Percentiles rank a stretch among this genome's conserved stretches.
phyloP scores from a whole-genome alignment of 2,329 filamentous ascomycete species.

The Didymella sp. region DNA sequence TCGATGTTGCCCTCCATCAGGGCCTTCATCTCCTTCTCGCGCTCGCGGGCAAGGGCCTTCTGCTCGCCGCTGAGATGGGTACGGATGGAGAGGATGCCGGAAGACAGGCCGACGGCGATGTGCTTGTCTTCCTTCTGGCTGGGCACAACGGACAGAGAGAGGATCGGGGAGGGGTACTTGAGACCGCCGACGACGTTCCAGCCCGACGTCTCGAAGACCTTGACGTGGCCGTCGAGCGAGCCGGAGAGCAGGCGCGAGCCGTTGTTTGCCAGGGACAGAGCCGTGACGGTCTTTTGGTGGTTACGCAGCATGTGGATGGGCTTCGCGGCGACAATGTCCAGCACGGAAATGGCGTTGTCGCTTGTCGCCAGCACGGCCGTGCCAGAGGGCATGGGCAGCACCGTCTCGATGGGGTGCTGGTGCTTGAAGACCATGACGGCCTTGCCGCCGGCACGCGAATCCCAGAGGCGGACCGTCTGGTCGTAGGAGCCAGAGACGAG shows the following conservation, averaged over 20 bases:
- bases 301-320: slow-evolving; percentile 87
- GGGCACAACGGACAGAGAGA: slow-evolving; percentile 79
- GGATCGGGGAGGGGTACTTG: slow-evolving; percentile 91
- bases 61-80: slow-evolving; percentile 87
- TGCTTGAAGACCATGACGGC: slow-evolving; percentile 93
- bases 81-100: slow-evolving; percentile 86
- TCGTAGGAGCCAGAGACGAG: slow-evolving; percentile 94
- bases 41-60: slow-evolving; percentile 76
- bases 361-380: slow-evolving; percentile 86
- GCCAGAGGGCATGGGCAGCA: slow-evolving; percentile 85
- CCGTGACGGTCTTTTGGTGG: slow-evolving; percentile 97
- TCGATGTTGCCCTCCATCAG: slow-evolving; percentile 79
- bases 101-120: slow-evolving; percentile 92
- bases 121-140: slow-evolving; percentile 83
- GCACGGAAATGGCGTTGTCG: slow-evolving; percentile 85
- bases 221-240: slow-evolving; percentile 93
- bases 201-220: slow-evolving; percentile 89
- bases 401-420: slow-evolving; percentile 82
- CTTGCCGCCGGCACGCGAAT: slow-evolving; percentile 73
- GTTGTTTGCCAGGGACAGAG: slow-evolving; percentile 80
- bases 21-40: slow-evolving; percentile 84
- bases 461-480: slow-evolving; percentile 91
- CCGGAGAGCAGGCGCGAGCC: slow-evolving; percentile 84
- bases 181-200: slow-evolving; percentile 97
- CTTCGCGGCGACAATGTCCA: slow-evolving; percentile 90